Percentiles rank a stretch among this genome's conserved stretches.
Evolutionary conservation across 257 asterid species (phyloP).

Genomic region (Nicotiana tomentosiformis): DNA sequence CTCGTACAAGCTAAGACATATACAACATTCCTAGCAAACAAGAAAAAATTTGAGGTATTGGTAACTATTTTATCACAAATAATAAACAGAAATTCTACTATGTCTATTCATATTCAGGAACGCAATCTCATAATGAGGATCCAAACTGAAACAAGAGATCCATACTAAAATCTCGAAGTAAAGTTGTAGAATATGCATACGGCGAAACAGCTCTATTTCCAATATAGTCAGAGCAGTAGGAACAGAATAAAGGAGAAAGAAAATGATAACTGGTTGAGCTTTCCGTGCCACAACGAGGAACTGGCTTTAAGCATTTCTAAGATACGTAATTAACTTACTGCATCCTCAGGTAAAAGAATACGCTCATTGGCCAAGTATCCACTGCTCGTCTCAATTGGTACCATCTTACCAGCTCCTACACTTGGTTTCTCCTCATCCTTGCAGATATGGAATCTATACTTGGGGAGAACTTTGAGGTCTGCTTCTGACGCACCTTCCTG

Average conservation of each 20-base stretch:
- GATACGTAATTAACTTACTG: constrained; percentile 46
- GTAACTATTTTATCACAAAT: neutral
- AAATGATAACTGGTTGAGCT: neutral
- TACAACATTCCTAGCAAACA: constrained; percentile 80
- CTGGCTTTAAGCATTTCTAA: neutral
- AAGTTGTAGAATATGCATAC: neutral
- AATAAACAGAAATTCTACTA: neutral
- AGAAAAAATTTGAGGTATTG: neutral
- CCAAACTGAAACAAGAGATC: neutral
- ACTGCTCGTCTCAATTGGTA: constrained; percentile 63
- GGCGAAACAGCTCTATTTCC: neutral
- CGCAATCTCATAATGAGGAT: neutral
- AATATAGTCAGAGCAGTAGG: neutral
- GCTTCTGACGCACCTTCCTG: constrained; percentile 99
- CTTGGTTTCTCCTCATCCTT: constrained; percentile 53
- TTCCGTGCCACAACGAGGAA: neutral
- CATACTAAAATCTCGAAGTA: neutral
- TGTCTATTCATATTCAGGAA: neutral
- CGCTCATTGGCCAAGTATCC: constrained; percentile 60
- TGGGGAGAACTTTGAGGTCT: constrained; percentile 79
- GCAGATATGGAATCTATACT: constrained; percentile 55
- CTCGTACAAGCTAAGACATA: constrained; percentile 77
- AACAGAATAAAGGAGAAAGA: neutral
- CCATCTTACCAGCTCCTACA: constrained; percentile 69
- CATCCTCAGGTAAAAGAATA: constrained; percentile 78